Conservation (phyloP, 176 grass and related monocot species). For the Leersia perrieri region DNA sequence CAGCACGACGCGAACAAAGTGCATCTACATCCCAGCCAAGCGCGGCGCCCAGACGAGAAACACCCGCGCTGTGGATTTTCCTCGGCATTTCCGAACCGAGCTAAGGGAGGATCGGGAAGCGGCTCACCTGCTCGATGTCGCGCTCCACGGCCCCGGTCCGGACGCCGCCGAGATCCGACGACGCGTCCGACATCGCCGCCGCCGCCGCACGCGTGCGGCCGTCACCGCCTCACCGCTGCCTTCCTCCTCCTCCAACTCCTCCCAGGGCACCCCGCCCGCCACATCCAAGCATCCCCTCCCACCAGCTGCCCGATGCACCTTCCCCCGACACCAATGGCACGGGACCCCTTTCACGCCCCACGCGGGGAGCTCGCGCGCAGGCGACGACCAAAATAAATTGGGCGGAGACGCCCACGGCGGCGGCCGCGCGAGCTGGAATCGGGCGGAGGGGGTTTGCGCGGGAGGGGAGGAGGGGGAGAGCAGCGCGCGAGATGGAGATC, state of each 20-base stretch:
- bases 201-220: background rate
- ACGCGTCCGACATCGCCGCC: conserved; percentile 55
- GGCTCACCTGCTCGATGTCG: conserved; percentile 71
- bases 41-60: background rate
- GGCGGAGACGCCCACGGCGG: too few relatives aligned
- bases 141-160: conserved; percentile 56
- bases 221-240: conserved; percentile 23
- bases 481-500: background rate
- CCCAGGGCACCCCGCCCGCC: background rate
- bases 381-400: background rate
- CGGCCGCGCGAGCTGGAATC: too few relatives aligned
- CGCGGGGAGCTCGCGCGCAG: background rate
- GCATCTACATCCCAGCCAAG: conserved; percentile 18
- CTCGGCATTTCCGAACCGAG: background rate
- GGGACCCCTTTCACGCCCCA: background rate
- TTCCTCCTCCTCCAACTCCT: background rate
- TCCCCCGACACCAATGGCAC: background rate
- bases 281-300: conserved; percentile 16
- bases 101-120: background rate
- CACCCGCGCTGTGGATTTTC: conserved; percentile 8
- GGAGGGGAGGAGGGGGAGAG: too few relatives aligned
- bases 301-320: background rate
- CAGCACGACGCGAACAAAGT: background rate
- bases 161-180: conserved; percentile 64
- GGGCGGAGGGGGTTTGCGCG: background rate